A percentile compares a stretch with the other conserved stretches of the same genome.
These are phyloP conservation scores for Conidiobolus incongruus DNA, from an alignment of 371 early-diverging fungal species.

Conservation along the genomic window DNA sequence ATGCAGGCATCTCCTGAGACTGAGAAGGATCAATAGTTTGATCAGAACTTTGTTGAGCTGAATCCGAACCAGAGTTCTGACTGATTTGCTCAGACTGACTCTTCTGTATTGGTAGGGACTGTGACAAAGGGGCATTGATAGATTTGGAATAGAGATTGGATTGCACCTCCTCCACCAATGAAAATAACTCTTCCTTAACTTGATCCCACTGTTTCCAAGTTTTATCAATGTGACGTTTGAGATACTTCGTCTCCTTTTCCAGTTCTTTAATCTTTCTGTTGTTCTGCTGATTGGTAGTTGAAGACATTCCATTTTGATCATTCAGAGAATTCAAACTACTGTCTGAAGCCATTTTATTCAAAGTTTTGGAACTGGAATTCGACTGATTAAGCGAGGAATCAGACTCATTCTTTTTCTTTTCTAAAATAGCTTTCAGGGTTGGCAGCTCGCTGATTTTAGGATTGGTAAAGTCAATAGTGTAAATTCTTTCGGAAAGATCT, in stretches of 20 bases:
- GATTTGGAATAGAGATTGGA: no score
- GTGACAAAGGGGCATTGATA: no score
- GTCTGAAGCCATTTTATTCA: neutral
- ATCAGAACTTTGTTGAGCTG: no score
- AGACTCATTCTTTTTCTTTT: neutral
- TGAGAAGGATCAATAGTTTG: no score
- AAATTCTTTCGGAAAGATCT: no score
- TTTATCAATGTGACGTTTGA: slow-evolving; percentile 1
- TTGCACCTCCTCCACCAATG: neutral
- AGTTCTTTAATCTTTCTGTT: neutral
- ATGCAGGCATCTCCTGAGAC: no score
- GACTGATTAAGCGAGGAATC: neutral
- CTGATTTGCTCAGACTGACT: neutral
- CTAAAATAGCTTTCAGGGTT: neutral
- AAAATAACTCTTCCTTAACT: neutral
- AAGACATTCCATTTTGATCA: neutral
- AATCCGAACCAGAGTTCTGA: neutral
- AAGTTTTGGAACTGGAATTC: neutral
- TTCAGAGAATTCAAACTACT: neutral
- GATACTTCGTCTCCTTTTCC: neutral
- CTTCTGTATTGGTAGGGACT: no score
- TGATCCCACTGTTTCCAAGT: slow-evolving; percentile 2
- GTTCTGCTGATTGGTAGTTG: neutral
- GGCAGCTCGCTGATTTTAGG: neutral
- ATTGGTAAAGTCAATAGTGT: no score